Conservation (phyloP, 176 grass and related monocot genomes). For the Typha latifolia region DNA sequence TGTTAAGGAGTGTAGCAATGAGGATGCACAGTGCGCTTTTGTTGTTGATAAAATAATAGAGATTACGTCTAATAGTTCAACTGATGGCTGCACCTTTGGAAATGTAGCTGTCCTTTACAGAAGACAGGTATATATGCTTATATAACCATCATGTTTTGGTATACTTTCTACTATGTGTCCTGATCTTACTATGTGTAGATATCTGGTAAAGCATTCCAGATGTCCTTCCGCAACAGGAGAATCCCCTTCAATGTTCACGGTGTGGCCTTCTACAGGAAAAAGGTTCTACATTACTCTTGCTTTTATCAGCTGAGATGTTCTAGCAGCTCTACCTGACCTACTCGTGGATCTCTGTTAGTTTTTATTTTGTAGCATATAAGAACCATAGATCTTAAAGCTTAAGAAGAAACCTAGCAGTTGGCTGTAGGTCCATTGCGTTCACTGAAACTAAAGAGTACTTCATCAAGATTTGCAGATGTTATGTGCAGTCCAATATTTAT, state of each 20-base stretch:
- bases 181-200: conserved; percentile 41
- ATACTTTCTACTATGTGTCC: conserved; percentile 13
- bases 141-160: background rate
- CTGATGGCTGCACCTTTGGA: conserved; percentile 41
- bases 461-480: too few relatives aligned
- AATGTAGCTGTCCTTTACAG: conserved; percentile 78
- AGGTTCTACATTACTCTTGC: conserved; percentile 30
- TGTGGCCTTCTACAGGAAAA: conserved; percentile 95
- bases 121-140: conserved; percentile 56
- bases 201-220: conserved; percentile 93
- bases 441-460: too few relatives aligned
- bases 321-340: too few relatives aligned
- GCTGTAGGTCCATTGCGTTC: too few relatives aligned
- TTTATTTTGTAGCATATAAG: too few relatives aligned
- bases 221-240: conserved; percentile 83
- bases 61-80: conserved; percentile 40
- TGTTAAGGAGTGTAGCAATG: conserved; percentile 80
- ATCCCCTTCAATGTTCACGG: conserved; percentile 96
- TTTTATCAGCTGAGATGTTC: background rate
- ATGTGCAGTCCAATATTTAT: too few relatives aligned
- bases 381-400: too few relatives aligned
- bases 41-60: conserved; percentile 96
- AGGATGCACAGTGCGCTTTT: conserved; percentile 93
- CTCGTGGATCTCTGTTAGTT: too few relatives aligned
- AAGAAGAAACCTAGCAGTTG: too few relatives aligned